A percentile compares a stretch with the other conserved stretches of the same genome.
Evolutionary conservation across 305 asterid species (phyloP).

Genomic region (Rubia occidens): DNA sequence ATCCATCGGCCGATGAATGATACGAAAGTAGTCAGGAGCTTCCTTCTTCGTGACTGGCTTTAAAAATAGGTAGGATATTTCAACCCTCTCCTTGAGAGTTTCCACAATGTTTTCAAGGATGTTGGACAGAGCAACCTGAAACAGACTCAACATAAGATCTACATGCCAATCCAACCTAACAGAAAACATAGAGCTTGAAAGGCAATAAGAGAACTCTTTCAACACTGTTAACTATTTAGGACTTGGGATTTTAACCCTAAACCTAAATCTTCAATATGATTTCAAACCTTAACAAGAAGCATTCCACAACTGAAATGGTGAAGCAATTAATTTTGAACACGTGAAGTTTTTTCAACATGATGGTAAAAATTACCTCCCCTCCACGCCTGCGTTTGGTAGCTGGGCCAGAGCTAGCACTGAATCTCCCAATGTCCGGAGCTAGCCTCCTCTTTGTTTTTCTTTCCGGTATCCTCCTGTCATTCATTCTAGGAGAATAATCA

Average conservation of each 20-base stretch:
- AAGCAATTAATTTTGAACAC: not conserved
- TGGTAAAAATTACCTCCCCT: slow-evolving; percentile 64
- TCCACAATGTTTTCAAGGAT: slow-evolving; percentile 69
- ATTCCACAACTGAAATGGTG: not conserved
- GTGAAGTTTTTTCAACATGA: not conserved
- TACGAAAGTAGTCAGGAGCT: slow-evolving; percentile 74
- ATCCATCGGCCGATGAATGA: slow-evolving; percentile 77
- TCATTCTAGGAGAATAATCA: slow-evolving; percentile 60
- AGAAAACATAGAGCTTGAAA: not conserved
- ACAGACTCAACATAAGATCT: slow-evolving; percentile 15
- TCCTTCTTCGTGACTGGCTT: slow-evolving; percentile 90
- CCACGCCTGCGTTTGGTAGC: slow-evolving; percentile 78
- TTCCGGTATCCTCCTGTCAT: slow-evolving; percentile 60
- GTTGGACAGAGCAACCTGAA: slow-evolving; percentile 84
- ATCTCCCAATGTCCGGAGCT: slow-evolving; percentile 45
- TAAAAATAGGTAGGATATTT: slow-evolving; percentile 64
- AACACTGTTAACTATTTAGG: too few relatives aligned
- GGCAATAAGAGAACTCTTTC: not conserved
- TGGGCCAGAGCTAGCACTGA: slow-evolving; percentile 43
- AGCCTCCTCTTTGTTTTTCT: slow-evolving; percentile 49
- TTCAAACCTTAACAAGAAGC: too few relatives aligned
- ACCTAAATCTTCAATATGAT: too few relatives aligned
- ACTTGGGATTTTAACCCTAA: too few relatives aligned
- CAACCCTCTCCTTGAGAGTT: slow-evolving; percentile 46
- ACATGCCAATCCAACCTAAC: not conserved